Conservation (phyloP, 768 basidiomycete species). For the Neoboletus subvelutipes region DNA sequence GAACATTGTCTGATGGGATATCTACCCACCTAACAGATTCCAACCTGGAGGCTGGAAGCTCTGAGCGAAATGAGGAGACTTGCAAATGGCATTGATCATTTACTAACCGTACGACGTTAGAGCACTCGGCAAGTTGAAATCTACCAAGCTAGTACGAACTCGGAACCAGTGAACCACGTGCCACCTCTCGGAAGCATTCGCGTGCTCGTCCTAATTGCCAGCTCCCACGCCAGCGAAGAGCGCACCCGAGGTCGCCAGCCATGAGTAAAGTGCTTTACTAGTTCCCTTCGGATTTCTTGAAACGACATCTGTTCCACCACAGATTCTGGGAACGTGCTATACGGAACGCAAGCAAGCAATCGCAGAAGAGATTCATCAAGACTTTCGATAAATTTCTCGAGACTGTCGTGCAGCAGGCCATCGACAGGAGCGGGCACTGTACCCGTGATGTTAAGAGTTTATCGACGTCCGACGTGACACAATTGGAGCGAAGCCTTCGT, state of each 20-base stretch:
- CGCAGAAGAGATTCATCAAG: slow-evolving; percentile 5
- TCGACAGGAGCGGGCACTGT: slow-evolving; percentile 6
- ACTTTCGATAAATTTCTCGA: slow-evolving; percentile 1
- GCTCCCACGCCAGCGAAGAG: too few relatives aligned
- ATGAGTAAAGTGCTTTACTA: neutral
- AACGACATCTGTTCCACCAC: neutral
- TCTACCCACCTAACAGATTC: neutral
- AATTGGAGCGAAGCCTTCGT: neutral
- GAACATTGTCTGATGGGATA: neutral
- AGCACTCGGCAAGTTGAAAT: too few relatives aligned
- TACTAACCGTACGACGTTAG: too few relatives aligned
- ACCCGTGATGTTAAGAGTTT: slow-evolving; percentile 40
- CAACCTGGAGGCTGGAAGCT: too few relatives aligned
- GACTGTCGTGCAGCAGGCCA: slow-evolving; percentile 1
- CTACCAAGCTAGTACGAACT: too few relatives aligned
- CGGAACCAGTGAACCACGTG: too few relatives aligned
- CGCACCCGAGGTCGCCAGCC: too few relatives aligned
- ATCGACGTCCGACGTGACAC: slow-evolving; percentile 42
- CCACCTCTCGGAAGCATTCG: too few relatives aligned
- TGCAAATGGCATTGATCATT: too few relatives aligned
- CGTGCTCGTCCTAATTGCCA: too few relatives aligned
- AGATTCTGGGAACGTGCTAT: slow-evolving; percentile 17
- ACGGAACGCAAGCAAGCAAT: slow-evolving; percentile 3
- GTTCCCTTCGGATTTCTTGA: neutral
- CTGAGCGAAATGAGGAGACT: too few relatives aligned